Evolutionary conservation across 257 asterid genomes (phyloP), one percentile per base, ranked within the genome.

Genomic region (Capsicum baccatum): DNA sequence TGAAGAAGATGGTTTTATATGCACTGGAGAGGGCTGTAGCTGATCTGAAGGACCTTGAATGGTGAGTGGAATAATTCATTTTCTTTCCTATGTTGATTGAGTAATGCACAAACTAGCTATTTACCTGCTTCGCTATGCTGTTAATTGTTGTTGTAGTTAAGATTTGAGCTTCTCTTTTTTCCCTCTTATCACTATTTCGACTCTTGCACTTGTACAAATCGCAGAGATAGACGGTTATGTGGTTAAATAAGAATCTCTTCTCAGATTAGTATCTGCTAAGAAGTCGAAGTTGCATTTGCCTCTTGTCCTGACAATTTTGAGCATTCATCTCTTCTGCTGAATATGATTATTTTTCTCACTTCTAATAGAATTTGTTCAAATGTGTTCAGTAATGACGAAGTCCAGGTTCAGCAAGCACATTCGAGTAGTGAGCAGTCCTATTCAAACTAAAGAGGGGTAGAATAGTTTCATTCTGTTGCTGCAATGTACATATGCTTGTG

Each of bases 1-100:
- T 91, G 47, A 91, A 84, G 84, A 91, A 88, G 91, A 88, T 91
- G 91, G 91, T 88, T 69, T 79, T 91, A 42, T 86, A 88, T 86
- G 92, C 92, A 35, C 80, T 91, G 35, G 70, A 84, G 14, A n/a
- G 80, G 15, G 89, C 90, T 15, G 84, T 87, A 56, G 44, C 68
- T 44, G 13, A 26, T 47, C 86, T 90, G 0, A 84, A 86, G 35
- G 15, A 78, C 3, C 82, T 78, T 78, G 81, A 54, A 54, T 78
- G 82, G 82, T 78, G 82, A 78, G 82, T 14, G 50, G 64, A 78
- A 8, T 26, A 54, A 14, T 54, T 78, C 64, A 50, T 10, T 78
- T 78, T 21, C 39, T 2, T 78, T 9, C 64, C 26, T 15, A 3
- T 8, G 8, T 52, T 78, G 8, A 26, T 78, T 14, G 58, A 47